Base-by-base conservation (phyloP, 805 yeast species). In the Blastobotrys robertii region DNA sequence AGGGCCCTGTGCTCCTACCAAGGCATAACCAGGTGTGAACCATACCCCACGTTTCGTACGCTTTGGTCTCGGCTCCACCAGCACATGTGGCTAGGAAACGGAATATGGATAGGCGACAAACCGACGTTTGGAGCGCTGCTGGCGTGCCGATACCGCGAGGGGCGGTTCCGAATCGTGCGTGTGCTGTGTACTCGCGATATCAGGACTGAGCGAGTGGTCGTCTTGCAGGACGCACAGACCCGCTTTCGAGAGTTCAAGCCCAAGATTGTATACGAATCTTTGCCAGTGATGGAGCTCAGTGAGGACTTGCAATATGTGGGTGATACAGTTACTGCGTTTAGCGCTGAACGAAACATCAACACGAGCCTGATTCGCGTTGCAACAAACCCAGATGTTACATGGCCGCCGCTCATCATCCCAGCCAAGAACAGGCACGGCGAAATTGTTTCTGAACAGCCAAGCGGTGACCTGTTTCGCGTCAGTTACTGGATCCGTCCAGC, bases 81-180 rank as follows among this genome's bases (percentile, higher is more conserved):
- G 13, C 55, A 52, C 37, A 13, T 37, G 11, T 57, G 59, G 60
- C 46, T 57, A 15, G 42, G 49, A 8, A 52, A 52, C 3, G 50
- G 54, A 1, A 14, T 58, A 3, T 58, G 62, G 62, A 50, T 44
- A 34, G 60, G 62, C 22, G 53, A 54, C 37, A 48, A 44, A 9
- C 44, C 43, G 8, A 44, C 44, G 16, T 51, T 52, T 40, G 62
- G 62, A 4, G 44, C 49, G 4, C 13, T 58, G 16, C 44, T 47
- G 40, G 44, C 51, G 22, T 43, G 55, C 10, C 38, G 44, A 9
- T 58, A 54, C 44, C 44, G 47, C 33, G 42, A 37, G 19, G 32
- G 25, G 25, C 25, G 25, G 25, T 19, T 19, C 25, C 25, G 6
- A 19, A 19, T 19, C 25, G 25, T 19, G 25, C 25, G 25, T 19